Conservation (phyloP, 352 stramenopile genomes). For the Thalassiosira tumida region DNA sequence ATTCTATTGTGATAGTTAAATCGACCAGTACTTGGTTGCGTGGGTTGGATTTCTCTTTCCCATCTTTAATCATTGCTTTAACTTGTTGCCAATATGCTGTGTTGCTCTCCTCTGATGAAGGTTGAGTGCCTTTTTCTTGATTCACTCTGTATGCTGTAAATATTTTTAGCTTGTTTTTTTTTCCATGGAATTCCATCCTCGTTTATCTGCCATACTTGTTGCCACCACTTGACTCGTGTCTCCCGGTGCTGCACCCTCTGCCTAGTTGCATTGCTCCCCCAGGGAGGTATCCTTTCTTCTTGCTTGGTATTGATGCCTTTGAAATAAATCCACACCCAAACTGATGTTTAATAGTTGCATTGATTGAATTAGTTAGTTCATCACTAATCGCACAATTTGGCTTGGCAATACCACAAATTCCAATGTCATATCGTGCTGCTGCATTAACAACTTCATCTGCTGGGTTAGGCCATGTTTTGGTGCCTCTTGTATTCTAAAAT, state of each 20-base stretch:
- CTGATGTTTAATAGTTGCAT: background rate
- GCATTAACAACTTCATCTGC: background rate
- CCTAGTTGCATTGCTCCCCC: conserved; percentile 18
- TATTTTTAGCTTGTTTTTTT: conserved; percentile 8
- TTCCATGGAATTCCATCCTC: background rate
- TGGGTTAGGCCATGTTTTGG: background rate
- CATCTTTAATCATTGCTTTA: conserved; percentile 25
- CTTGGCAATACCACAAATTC: background rate
- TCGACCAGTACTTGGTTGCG: conserved; percentile 12
- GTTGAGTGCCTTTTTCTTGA: conserved; percentile 19
- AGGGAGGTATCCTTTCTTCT: conserved; percentile 17
- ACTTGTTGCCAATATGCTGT: conserved; percentile 38
- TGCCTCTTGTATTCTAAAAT: background rate
- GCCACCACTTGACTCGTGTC: background rate
- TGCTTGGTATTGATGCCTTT: background rate
- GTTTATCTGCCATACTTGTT: conserved; percentile 16
- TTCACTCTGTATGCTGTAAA: conserved; percentile 23
- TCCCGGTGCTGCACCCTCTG: background rate
- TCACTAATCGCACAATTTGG: background rate
- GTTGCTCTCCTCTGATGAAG: background rate
- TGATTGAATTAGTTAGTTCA: background rate
- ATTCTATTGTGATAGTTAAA: conserved; percentile 5
- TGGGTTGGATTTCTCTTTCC: conserved; percentile 5
- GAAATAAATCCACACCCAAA: background rate
- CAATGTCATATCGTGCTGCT: background rate